Conservation (phyloP, 2,329 filamentous ascomycete genomes). For the Hypoxylon sp. region DNA sequence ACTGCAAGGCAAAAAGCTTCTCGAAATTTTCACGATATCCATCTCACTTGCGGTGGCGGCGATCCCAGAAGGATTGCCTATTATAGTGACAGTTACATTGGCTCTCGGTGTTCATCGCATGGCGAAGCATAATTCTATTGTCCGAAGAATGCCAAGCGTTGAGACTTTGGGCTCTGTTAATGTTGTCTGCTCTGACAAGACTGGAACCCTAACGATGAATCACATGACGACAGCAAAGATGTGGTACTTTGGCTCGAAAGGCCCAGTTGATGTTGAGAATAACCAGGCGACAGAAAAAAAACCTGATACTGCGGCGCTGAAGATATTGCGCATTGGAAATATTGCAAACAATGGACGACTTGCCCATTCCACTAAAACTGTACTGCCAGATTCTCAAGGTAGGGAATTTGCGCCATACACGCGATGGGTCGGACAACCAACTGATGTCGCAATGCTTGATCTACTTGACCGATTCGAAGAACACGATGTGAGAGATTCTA, state of each 20-base stretch:
- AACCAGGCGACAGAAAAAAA: constrained; percentile 63
- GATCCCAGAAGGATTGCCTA: constrained; percentile 94
- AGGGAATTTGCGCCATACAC: constrained; percentile 73
- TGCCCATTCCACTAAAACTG: constrained; percentile 77
- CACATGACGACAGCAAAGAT: constrained; percentile 98
- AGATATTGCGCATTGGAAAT: constrained; percentile 90
- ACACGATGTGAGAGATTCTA: constrained; percentile 86
- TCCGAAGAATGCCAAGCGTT: constrained; percentile 93
- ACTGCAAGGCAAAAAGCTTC: constrained; percentile 84
- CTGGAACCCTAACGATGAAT: constrained; percentile 92
- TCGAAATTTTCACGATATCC: constrained; percentile 97
- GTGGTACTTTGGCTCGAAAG: constrained; percentile 84
- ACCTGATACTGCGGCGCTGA: constrained; percentile 77
- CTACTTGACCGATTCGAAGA: constrained; percentile 90
- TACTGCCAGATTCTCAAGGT: constrained; percentile 84
- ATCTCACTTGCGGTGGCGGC: constrained; percentile 96
- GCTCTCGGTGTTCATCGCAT: constrained; percentile 95
- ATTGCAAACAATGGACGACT: constrained; percentile 94
- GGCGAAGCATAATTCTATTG: constrained; percentile 94
- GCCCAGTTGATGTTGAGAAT: constrained; percentile 62
- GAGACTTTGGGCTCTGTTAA: constrained; percentile 99
- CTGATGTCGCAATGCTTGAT: constrained; percentile 96
- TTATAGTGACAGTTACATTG: constrained; percentile 97
- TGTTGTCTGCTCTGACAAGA: constrained; percentile 99
- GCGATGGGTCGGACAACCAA: constrained; percentile 95